These are phyloP conservation scores for Nigrospora osmanthi DNA, from an alignment of 2,329 filamentous ascomycete species.

Conservation along the genomic window DNA sequence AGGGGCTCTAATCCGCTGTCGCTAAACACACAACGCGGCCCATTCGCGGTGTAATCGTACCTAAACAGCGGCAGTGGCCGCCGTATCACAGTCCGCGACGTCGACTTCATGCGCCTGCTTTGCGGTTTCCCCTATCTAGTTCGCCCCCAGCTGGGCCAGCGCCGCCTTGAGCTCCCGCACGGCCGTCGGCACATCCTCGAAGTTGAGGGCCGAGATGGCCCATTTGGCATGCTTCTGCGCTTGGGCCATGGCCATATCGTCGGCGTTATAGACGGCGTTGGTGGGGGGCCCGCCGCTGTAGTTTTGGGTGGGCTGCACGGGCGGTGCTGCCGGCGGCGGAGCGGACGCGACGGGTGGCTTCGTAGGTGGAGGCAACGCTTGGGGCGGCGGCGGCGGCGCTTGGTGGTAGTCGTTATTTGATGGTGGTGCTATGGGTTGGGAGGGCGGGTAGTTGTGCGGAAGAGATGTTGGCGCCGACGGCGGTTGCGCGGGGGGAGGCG, in stretches of 20 bases:
- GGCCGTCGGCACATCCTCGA: conserved; percentile 89
- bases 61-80: no score
- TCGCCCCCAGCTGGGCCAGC: conserved; percentile 60
- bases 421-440: conserved; percentile 10
- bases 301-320: conserved; percentile 7
- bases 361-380: conserved; percentile 9
- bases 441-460: background rate
- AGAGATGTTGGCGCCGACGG: conserved; percentile 1
- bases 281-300: conserved; percentile 13
- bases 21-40: no score
- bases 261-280: conserved; percentile 39
- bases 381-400: conserved; percentile 9
- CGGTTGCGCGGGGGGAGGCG: conserved; percentile 18
- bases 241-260: conserved; percentile 63
- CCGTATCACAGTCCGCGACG: no score
- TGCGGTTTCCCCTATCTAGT: conserved; percentile 21
- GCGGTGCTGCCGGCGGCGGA: conserved; percentile 9
- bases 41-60: no score
- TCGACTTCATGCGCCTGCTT: no score
- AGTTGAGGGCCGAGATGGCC: conserved; percentile 94
- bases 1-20: no score
- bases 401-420: conserved; percentile 2
- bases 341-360: conserved; percentile 11
- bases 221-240: conserved; percentile 96
- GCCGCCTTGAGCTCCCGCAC: conserved; percentile 77